Percentiles rank a stretch among this genome's conserved stretches.
Evolutionary conservation across 371 early-diverging fungal genomes (phyloP).

Genomic region (Haplosporangium sp.): DNA sequence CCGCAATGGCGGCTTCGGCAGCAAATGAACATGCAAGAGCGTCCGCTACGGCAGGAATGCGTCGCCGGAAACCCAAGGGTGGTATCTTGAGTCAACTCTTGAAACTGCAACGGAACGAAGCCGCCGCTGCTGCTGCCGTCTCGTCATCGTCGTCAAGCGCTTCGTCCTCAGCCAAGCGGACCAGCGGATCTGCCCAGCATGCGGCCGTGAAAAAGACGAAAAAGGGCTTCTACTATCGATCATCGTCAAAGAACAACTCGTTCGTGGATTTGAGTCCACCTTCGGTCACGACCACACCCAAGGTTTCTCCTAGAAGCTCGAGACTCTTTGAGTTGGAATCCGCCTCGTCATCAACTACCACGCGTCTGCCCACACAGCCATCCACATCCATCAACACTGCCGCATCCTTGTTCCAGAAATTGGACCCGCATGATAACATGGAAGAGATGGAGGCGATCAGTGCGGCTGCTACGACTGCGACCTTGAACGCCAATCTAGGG

Average conservation of each 20-base stretch:
- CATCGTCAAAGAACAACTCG: constrained; percentile 50
- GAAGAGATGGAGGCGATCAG: constrained; percentile 52
- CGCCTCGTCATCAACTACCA: constrained; percentile 5
- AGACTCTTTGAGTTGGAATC: constrained; percentile 37
- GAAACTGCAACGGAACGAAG: constrained; percentile 43
- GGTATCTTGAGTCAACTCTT: constrained; percentile 47
- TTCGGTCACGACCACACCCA: constrained; percentile 40
- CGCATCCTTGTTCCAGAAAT: constrained; percentile 1
- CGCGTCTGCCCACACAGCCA: constrained; percentile 45
- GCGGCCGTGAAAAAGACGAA: constrained; percentile 43
- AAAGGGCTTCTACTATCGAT: constrained; percentile 43
- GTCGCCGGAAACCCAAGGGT: constrained; percentile 43
- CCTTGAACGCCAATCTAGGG: constrained; percentile 30
- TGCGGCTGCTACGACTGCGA: constrained; percentile 36
- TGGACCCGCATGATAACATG: constrained; percentile 15
- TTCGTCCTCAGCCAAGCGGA: constrained; percentile 7
- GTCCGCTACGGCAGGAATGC: constrained; percentile 13
- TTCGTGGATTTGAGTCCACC: constrained; percentile 25
- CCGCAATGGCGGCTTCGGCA: background rate
- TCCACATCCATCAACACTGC: constrained; percentile 28
- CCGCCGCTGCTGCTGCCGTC: constrained; percentile 32
- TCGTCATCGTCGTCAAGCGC: constrained; percentile 7
- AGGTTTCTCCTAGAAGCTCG: constrained; percentile 41
- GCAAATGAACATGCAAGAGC: background rate
- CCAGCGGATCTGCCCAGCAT: constrained; percentile 20